phyloP scores from a whole-genome alignment of 208 protist genomes.

The Wallacemonas collosoma region DNA sequence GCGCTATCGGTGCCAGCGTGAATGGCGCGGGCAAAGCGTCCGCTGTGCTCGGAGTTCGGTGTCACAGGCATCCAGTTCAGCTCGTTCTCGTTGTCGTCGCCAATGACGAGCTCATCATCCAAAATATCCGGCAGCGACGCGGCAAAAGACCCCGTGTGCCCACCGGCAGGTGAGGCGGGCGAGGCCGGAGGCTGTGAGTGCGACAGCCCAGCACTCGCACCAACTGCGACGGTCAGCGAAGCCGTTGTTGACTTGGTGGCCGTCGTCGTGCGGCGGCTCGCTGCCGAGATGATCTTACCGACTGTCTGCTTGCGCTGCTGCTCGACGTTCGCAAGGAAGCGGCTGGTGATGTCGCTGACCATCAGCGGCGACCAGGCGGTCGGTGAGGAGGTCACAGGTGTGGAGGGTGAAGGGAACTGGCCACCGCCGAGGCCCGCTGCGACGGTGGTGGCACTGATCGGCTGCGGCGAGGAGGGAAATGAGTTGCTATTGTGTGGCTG shows the following conservation, averaged over 20 bases:
- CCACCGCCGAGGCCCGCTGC: not conserved
- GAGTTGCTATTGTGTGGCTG: conserved; percentile 10
- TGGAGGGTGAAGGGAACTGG: conserved; percentile 31
- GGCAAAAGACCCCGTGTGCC: not conserved
- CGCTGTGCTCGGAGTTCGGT: conserved; percentile 22
- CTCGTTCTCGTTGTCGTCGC: conserved; percentile 51
- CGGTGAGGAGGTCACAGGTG: conserved; percentile 26
- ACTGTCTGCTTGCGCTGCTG: conserved; percentile 57
- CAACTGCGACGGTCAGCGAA: not conserved
- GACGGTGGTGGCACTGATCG: not conserved
- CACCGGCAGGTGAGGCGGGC: not conserved
- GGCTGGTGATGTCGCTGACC: conserved; percentile 65
- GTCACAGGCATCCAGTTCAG: conserved; percentile 41
- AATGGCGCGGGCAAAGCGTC: conserved; percentile 24
- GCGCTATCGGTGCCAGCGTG: conserved; percentile 3
- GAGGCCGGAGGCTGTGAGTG: conserved; percentile 8
- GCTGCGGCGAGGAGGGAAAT: conserved; percentile 3
- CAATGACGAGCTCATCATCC: conserved; percentile 68
- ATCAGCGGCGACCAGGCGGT: conserved; percentile 66
- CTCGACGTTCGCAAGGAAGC: conserved; percentile 71
- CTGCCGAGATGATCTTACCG: conserved; percentile 56
- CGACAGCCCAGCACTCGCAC: not conserved
- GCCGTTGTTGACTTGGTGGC: conserved; percentile 17
- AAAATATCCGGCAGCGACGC: conserved; percentile 10
- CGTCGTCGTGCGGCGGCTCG: conserved; percentile 25